Evolutionary conservation across 139 green algal species (phyloP).

Genomic region (Microglena sp.): DNA sequence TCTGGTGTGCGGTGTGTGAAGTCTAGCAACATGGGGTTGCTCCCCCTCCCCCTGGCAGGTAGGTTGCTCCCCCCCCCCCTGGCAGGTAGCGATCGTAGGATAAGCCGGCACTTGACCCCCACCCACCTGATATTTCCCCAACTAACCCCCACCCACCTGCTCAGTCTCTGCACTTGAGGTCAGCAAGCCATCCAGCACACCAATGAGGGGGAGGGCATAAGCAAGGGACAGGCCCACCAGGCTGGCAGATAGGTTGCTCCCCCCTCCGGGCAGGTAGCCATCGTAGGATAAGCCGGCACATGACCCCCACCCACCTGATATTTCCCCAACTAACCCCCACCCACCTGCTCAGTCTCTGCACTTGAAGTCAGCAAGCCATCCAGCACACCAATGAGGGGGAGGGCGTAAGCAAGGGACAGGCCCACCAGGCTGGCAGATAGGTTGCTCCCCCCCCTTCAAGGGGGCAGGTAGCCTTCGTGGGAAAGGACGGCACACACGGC

Average conservation of each 20-base stretch:
- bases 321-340: too few species aligned
- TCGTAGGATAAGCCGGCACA: not conserved
- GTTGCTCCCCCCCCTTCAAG: not conserved
- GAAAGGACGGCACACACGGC: conserved; percentile 29
- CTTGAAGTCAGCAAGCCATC: conserved; percentile 54
- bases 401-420: conserved; percentile 44
- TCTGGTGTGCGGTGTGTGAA: not conserved
- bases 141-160: conserved; percentile 26
- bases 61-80: too few species aligned
- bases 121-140: not conserved
- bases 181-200: conserved; percentile 64
- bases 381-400: conserved; percentile 67
- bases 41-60: not conserved
- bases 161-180: conserved; percentile 62
- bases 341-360: conserved; percentile 65
- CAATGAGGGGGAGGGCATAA: conserved; percentile 71
- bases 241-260: conserved; percentile 19
- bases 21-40: not conserved
- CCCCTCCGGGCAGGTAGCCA: not conserved
- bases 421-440: conserved; percentile 43
- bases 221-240: conserved; percentile 61
- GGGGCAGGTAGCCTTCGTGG: not conserved
- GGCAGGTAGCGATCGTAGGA: not conserved
- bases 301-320: not conserved
- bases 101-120: not conserved